phyloP scores from a whole-genome alignment of 805 yeast genomes.

The Hagleromyces aurorensis region DNA sequence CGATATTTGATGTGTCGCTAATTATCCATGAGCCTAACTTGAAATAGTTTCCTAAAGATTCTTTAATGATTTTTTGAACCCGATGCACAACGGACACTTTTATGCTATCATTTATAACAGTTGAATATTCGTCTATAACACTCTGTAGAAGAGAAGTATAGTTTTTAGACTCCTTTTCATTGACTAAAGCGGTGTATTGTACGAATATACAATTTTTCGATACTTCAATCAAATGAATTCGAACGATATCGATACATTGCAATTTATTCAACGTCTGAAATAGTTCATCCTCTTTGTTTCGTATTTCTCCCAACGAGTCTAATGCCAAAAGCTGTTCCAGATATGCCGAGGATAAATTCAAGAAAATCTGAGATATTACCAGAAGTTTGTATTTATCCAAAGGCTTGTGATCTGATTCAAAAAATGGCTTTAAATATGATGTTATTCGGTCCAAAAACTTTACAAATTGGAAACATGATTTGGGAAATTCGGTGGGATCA shows the following conservation, averaged over 20 bases:
- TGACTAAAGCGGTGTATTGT: constrained; percentile 19
- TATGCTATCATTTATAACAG: constrained; percentile 22
- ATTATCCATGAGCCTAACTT: constrained; percentile 29
- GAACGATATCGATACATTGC: constrained; percentile 14
- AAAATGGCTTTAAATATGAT: constrained; percentile 33
- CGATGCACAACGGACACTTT: constrained; percentile 28
- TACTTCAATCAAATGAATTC: constrained; percentile 12
- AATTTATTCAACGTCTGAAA: constrained; percentile 21
- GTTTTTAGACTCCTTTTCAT: constrained; percentile 14
- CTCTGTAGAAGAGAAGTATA: constrained; percentile 27
- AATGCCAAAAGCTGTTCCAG: constrained; percentile 16
- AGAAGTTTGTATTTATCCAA: constrained; percentile 20
- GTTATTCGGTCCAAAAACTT: constrained; percentile 40
- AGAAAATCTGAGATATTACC: constrained; percentile 23
- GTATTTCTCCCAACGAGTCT: constrained; percentile 15
- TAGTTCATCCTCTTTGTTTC: constrained; percentile 20
- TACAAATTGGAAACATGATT: constrained; percentile 34
- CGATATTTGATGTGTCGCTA: constrained; percentile 1
- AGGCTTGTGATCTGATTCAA: constrained; percentile 11
- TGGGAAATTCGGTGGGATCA: constrained; percentile 11
- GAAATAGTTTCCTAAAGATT: constrained; percentile 28
- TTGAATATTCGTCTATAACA: constrained; percentile 23
- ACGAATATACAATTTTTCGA: constrained; percentile 16
- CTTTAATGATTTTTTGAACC: constrained; percentile 23
- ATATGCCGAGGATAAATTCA: constrained; percentile 19